phyloP scores from a whole-genome alignment of 768 basidiomycete genomes.

The Tremella mesenterica region DNA sequence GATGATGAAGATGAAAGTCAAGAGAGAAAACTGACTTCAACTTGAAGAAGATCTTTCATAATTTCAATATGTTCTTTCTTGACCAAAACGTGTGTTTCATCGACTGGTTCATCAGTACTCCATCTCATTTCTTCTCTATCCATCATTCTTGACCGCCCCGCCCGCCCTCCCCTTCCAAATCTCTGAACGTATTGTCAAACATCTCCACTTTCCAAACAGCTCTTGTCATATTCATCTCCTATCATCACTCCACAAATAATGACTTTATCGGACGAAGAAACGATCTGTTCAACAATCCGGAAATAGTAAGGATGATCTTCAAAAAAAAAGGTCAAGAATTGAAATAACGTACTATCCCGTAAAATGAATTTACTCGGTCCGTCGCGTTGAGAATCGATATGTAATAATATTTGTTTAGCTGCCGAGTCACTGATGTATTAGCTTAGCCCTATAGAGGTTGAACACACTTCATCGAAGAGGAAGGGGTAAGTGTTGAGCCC shows the following conservation, averaged over 20 bases:
- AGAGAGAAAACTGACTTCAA: conserved; percentile 21
- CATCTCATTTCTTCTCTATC: background rate
- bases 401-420: conserved; percentile 37
- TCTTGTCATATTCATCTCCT: too few species aligned
- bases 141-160: background rate
- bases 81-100: conserved; percentile 34
- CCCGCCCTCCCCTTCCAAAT: background rate
- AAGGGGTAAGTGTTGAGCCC: too few species aligned
- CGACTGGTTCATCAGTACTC: conserved; percentile 16
- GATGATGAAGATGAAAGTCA: too few species aligned
- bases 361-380: conserved; percentile 33
- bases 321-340: too few species aligned
- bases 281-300: too few species aligned
- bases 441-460: background rate
- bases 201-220: too few species aligned
- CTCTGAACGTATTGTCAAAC: background rate
- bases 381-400: conserved; percentile 24
- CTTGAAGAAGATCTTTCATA: conserved; percentile 32
- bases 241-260: too few species aligned
- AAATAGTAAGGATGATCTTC: too few species aligned
- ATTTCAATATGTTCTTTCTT: conserved; percentile 28
- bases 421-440: conserved; percentile 30
- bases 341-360: conserved; percentile 26
- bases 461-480: background rate
- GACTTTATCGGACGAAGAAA: too few species aligned